Percentiles rank a stretch among this genome's conserved stretches.
phyloP scores from a whole-genome alignment of 2,329 filamentous ascomycete genomes.

The Dendrostoma leiphaemia region DNA sequence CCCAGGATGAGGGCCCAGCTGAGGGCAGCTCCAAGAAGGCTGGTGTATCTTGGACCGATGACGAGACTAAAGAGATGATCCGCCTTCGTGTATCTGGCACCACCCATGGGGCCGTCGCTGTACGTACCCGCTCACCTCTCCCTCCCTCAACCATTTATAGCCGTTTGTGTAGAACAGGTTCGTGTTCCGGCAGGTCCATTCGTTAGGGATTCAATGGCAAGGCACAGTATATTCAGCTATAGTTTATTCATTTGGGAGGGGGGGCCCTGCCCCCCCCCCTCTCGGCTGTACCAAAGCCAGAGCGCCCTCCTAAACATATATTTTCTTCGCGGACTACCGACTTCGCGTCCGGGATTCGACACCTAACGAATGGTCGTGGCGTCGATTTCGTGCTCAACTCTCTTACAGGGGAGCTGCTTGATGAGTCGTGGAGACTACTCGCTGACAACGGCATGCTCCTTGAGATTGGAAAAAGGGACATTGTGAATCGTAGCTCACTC shows the following conservation, averaged over 20 bases:
- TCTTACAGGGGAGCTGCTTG: not conserved
- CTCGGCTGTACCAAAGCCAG: too few species aligned
- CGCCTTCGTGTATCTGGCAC: not conserved
- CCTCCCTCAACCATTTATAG: too few species aligned
- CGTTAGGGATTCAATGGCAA: too few species aligned
- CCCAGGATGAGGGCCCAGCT: not conserved
- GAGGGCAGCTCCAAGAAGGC: not conserved
- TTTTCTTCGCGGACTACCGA: constrained; percentile 1
- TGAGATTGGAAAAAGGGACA: not conserved
- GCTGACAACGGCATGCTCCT: not conserved
- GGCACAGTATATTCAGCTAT: too few species aligned
- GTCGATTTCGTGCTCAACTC: constrained; percentile 12
- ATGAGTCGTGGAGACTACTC: constrained; percentile 5
- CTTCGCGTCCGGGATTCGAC: not conserved
- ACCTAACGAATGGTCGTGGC: not conserved
- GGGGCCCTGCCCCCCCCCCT: too few species aligned
- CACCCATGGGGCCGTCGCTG: not conserved
- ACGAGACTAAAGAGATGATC: not conserved
- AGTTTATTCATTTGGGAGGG: too few species aligned
- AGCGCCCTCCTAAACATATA: not conserved
- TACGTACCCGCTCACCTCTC: too few species aligned
- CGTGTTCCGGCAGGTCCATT: too few species aligned
- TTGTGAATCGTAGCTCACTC: not conserved
- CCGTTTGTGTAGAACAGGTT: too few species aligned
- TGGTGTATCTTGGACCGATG: not conserved